These are phyloP conservation scores for Saururus chinensis DNA, from an alignment of 164 flowering plant species.

Conservation along the genomic window DNA sequence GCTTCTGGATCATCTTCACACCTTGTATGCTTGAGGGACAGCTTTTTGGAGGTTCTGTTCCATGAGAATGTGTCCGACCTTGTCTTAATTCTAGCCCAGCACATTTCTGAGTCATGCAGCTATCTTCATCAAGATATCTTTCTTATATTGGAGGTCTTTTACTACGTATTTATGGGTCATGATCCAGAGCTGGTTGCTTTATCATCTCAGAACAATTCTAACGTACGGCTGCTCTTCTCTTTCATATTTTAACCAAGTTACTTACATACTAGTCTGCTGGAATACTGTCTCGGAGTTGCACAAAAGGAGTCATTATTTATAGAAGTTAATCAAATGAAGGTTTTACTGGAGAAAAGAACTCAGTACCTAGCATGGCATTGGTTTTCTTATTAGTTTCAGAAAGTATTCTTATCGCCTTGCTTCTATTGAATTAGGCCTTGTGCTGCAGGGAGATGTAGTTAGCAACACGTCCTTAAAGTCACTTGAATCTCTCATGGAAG, in stretches of 20 bases:
- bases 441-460: constrained; percentile 35
- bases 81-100: constrained; percentile 60
- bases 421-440: too few species aligned
- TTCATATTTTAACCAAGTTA: neutral
- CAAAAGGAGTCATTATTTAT: too few species aligned
- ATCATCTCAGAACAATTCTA: constrained; percentile 25
- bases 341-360: too few species aligned
- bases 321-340: too few species aligned
- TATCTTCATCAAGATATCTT: constrained; percentile 77
- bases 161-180: constrained; percentile 70
- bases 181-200: constrained; percentile 63
- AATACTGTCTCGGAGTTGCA: neutral
- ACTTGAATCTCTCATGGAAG: constrained; percentile 61
- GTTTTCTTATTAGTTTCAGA: too few species aligned
- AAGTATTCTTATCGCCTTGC: too few species aligned
- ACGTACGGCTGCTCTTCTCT: constrained; percentile 33
- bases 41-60: constrained; percentile 67
- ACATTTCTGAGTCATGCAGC: constrained; percentile 47
- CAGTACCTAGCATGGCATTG: too few species aligned
- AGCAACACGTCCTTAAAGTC: constrained; percentile 33
- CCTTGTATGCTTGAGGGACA: constrained; percentile 56
- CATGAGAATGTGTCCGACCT: constrained; percentile 85
- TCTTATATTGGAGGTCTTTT: constrained; percentile 72
- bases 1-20: constrained; percentile 55
- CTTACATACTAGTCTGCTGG: too few species aligned